Evolutionary conservation across 106 monocot genomes (phyloP), one percentile per base, ranked within the genome.

Genomic region (Acorus gramineus): DNA sequence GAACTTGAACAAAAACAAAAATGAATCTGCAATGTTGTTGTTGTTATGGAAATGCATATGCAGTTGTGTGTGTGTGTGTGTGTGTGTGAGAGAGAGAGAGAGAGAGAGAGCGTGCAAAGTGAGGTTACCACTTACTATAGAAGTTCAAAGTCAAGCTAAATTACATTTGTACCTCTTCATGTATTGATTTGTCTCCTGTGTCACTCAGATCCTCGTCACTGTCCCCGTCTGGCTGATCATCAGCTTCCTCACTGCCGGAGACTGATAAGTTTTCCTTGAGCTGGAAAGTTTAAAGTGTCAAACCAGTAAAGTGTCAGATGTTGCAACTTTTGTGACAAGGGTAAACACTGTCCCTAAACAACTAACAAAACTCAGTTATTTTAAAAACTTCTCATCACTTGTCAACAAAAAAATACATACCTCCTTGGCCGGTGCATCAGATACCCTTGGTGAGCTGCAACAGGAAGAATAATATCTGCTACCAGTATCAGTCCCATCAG

Each of bases 151-250:
- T 28, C 1, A 28, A 28, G 28, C 28, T 28, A 28, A 28, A 28
- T 28, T 28, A 28, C 28, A 28, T 28, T 28, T 28, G 28, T 74
- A 84, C 91, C 80, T 91, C 91, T 7, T 86, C 84, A 61, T 76
- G 76, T 45, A 79, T 73, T 10, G 75, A 69, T 55, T 78, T 81
- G 44, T 44, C 50, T 13, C 63, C 76, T 42, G 46, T 59, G 42
- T 89, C 94, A 65, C 84, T 89, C 49, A 81, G 60, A 69, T 89
- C 89, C 43, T 76, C 93, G 57, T 95, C 94, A 56, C 76, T 84
- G 46, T 87, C 86, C 3, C 61, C 65, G 63, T 71, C 77, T 68
- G 52, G 75, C 48, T 61, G 78, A 65, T 75, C 80, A 59, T 79
- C 81, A 62, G 60, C 82, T 69, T 86, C 93, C 65, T 95, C 94